Evolutionary conservation across 2,329 filamentous ascomycete species (phyloP).

Genomic region (Ophiostoma ips): DNA sequence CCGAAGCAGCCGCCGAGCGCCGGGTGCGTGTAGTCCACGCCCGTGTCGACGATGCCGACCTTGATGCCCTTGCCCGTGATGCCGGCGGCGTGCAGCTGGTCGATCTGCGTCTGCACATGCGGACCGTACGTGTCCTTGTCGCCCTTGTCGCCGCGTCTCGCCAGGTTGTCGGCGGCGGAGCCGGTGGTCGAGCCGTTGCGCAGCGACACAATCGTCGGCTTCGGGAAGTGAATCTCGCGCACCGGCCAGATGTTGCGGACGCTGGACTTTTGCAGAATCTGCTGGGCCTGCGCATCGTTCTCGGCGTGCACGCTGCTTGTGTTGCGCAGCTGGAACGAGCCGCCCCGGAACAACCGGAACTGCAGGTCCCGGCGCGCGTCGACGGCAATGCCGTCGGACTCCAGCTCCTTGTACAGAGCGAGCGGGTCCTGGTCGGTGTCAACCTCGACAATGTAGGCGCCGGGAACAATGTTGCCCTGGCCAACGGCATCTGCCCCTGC

Average conservation of each 20-base stretch:
- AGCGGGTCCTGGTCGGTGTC: conserved; percentile 31
- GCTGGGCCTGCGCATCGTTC: conserved; percentile 26
- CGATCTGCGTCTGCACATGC: conserved; percentile 42
- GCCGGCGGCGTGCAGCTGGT: conserved; percentile 35
- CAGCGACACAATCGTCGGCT: conserved; percentile 30
- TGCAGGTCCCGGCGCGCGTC: conserved; percentile 32
- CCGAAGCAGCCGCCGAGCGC: conserved; percentile 24
- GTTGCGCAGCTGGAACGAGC: conserved; percentile 35
- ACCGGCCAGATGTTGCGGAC: conserved; percentile 38
- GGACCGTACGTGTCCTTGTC: conserved; percentile 30
- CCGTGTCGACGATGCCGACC: conserved; percentile 39
- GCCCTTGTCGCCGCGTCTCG: conserved; percentile 15
- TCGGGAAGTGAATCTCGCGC: conserved; percentile 29
- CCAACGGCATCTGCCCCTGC: no score
- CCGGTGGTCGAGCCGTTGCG: background rate
- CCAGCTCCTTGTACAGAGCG: conserved; percentile 21
- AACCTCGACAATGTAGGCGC: conserved; percentile 40
- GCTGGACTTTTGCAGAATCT: conserved; percentile 25
- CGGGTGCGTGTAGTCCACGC: conserved; percentile 13
- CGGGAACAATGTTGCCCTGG: conserved; percentile 22
- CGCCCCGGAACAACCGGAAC: conserved; percentile 39
- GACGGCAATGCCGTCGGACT: conserved; percentile 19
- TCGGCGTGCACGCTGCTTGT: conserved; percentile 27
- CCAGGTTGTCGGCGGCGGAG: conserved; percentile 19
- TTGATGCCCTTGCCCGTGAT: conserved; percentile 37